Base-by-base conservation (phyloP, 441 rosid genomes). In the Adansonia gregorii region DNA sequence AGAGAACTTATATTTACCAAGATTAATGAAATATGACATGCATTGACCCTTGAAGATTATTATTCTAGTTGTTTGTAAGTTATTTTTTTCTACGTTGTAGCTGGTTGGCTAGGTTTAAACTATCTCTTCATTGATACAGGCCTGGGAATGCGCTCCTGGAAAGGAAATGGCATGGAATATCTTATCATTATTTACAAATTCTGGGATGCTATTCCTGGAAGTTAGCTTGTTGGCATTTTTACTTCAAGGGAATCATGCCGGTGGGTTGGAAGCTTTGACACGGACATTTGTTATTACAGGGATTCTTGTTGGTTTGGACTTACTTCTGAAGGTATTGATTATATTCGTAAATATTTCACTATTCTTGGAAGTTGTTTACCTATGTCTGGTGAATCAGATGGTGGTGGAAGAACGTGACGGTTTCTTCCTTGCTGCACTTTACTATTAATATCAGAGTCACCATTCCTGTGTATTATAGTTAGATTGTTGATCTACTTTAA, bases 181-280 rank as follows among this genome's bases (percentile, higher is more conserved):
- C 39, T 76, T 94, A 19, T 94, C 98, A 61, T 79, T 92, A 80
- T 87, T 90, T 72, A 90, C 99, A 77, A 89, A 91, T 52, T 90
- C 97, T 41, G 99, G 98, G 81, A 94, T 94, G 98, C 78, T 95
- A 80, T 93, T 93, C 81, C 45, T 95, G 80, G 99, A 95, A 92
- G 90, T 94, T 75, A 95, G 99, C 88, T 88, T 94, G 93, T 87
- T 95, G 83, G 98, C 99, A 58, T 92, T 95, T 86, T 79, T 95
- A 72, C 85, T 90, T 78, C 97, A 93, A 85, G 98, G 99, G 70
- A 93, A 92, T 86, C 86, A 91, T 77, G 91, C 92, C 8, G 91
- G 92, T 35, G 97, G 99, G 2, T 82, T 89, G 76, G 89, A 91
- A 74, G 95, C 97, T 31, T 83, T 95, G 31, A 87, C 95, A 17